Evolutionary conservation across 2,329 filamentous ascomycete species (phyloP).

Genomic region (Trichoderma atrobrunneum): DNA sequence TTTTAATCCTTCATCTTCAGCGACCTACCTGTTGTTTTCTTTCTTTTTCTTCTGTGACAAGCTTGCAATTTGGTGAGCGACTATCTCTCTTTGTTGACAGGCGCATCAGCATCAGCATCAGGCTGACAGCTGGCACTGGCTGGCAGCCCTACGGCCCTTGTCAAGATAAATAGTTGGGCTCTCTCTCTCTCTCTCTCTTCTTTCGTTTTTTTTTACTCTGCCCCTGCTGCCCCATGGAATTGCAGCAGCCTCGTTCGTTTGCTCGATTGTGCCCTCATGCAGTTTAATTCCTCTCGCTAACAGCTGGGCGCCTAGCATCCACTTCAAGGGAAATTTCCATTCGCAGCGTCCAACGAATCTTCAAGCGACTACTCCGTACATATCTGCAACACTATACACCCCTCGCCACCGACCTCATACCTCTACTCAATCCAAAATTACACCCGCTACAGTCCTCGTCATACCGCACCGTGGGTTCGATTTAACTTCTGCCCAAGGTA

Average conservation of each 20-base stretch:
- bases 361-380: not conserved
- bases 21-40: not conserved
- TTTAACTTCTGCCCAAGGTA: not conserved
- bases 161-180: not conserved
- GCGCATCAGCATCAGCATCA: slow-evolving; percentile 4
- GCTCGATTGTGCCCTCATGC: not conserved
- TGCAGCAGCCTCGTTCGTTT: not conserved
- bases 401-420: not conserved
- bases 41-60: not conserved
- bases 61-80: not conserved
- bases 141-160: not conserved
- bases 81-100: not conserved
- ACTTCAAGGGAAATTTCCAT: not conserved
- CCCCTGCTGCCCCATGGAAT: not conserved
- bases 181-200: not conserved
- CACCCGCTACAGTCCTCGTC: not conserved
- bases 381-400: not conserved
- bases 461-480: not conserved
- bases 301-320: not conserved
- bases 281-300: not conserved
- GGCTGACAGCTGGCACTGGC: slow-evolving; percentile 3
- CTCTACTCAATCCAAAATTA: not conserved
- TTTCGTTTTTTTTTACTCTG: not conserved
- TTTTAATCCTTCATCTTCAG: not conserved
- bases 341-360: not conserved